Evolutionary conservation across 2,329 filamentous ascomycete species (phyloP), one percentile per base, ranked within the genome.

Genomic region (Parascedosporium putredinis): DNA sequence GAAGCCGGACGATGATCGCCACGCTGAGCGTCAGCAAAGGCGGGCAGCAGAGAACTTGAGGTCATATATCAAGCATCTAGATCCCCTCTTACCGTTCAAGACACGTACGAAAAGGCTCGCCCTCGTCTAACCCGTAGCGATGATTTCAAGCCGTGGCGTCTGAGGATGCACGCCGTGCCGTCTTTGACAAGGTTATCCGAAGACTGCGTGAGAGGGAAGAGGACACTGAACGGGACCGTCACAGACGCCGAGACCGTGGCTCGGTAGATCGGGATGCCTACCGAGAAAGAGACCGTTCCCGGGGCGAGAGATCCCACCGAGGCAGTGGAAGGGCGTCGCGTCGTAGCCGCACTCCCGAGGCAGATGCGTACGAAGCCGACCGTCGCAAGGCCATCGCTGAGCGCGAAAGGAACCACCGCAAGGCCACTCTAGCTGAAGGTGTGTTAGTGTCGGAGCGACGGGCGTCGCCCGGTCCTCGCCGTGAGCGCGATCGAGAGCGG

Each of bases 271-370:
- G 72, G 55, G 70, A 73, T 58, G 55, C 65, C 55, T 67, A 83
- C 57, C 79, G 84, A 59, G 81, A 80, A 42, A 73, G 76, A 60
- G 81, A 78, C 38, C 64, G 70, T 56, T 72, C 70, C 47, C 70
- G 74, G 66, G 75, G 77, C 71, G 81, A 84, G 67, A 73, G 78
- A 69, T 74, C 76, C 67, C 78, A 82, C 65, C 78, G 52, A 29
- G 70, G 71, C 60, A 70, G 72, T 57, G 72, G 93, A 97, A 66
- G 79, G 81, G 52, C 90, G 98, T 68, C 81, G 88, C 18, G 98
- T 97, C 66, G 93, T 96, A 67, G 93, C 89, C 53, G 93, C 97
- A 63, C 83, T 93, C 56, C 84, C 88, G 59, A 93, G 91, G 65
- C 18, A 5, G 90, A 98, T 68, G 81, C 88, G 16, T 98, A 98